Base-by-base conservation (phyloP, 768 basidiomycete genomes). In the Chiua virens region DNA sequence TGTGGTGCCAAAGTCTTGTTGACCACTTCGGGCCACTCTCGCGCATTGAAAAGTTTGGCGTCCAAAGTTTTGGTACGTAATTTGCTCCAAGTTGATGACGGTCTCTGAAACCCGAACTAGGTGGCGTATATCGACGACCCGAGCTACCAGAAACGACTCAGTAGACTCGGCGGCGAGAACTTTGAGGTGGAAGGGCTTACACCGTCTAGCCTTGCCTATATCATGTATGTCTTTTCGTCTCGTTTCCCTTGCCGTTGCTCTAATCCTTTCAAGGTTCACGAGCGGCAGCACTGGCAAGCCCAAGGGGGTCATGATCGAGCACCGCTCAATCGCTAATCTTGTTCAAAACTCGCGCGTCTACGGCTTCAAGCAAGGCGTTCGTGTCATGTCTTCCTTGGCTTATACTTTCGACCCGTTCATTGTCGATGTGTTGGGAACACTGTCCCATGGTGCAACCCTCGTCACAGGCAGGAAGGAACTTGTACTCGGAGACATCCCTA, bases 381-480 rank as follows among this genome's bases (percentile, higher is more conserved):
- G 60, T 25, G 63, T 60, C 42, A 49, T 71, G 56, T 66, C 62
- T 15, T 65, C 59, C 2, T 41, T 64, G 22, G 66, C 63, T 4
- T 71, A 68, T 40, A 63, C 65, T 3, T 71, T 69, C 23, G 69
- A 61, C 25, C 59, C 59, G 14, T 61, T 61, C 56, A 40, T 61
- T 7, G 45, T 42, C 18, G 59, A 61, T 8, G 40, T 61, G 7
- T 61, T 61, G 28, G 59, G 59, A 38, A 47, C 56, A 5, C 42
- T 61, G n/a, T 27, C 56, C 11, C 60, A 62, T 11, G 60, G 59
- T 11, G 59, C 56, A 18, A 61, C 59, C 4, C 59, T 61, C 15
- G 50, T 61, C 14, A 61, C 56, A 7, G 59, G 60, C 22, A 54
- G 30, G 47, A 62, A 62, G 58, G 65, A 63, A 36, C 54, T 64